These are phyloP conservation scores for Paraleonurus japonicus DNA, from an alignment of 257 asterid genomes.

Conservation along the genomic window DNA sequence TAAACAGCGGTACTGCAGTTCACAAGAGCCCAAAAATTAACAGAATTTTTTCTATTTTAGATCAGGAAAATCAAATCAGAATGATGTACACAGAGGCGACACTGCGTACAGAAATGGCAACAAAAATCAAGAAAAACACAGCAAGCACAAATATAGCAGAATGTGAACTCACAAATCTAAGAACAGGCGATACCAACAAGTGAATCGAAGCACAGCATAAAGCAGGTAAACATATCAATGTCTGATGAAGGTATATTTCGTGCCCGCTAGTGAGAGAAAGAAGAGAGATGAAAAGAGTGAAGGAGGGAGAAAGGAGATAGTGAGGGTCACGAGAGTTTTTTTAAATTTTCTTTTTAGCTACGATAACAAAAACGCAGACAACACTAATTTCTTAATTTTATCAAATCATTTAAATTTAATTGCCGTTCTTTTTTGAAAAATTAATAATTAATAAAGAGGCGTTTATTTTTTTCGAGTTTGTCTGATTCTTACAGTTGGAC, in stretches of 20 bases:
- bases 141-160: constrained; percentile 11
- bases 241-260: constrained; percentile 18
- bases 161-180: constrained; percentile 16
- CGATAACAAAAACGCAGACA: background rate
- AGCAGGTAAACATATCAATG: constrained; percentile 17
- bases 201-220: constrained; percentile 23
- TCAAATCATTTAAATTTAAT: background rate
- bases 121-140: constrained; percentile 9
- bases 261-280: constrained; percentile 26
- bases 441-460: background rate
- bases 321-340: constrained; percentile 65
- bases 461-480: constrained; percentile 27
- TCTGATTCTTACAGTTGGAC: constrained; percentile 24
- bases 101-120: constrained; percentile 15
- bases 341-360: constrained; percentile 37
- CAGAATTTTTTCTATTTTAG: background rate
- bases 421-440: background rate
- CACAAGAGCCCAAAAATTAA: background rate
- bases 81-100: constrained; percentile 5
- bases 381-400: background rate
- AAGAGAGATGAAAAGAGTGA: constrained; percentile 40
- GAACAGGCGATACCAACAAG: background rate
- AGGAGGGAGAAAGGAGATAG: constrained; percentile 62
- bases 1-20: constrained; percentile 22
- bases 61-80: constrained; percentile 23